Evolutionary conservation across 2,329 filamentous ascomycete species (phyloP).

Genomic region (Colletotrichum filicis): DNA sequence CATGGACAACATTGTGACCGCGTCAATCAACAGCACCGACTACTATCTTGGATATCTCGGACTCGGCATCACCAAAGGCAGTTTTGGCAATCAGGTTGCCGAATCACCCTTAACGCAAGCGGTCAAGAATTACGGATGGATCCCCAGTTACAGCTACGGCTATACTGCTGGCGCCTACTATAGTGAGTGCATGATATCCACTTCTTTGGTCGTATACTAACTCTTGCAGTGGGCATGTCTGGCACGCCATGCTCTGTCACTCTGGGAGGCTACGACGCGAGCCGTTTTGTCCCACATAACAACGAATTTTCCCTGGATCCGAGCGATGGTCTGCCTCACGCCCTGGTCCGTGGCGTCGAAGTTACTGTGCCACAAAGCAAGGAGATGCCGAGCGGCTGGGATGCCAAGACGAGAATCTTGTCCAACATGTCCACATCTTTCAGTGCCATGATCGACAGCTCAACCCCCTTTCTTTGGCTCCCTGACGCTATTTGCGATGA

Average conservation of each 20-base stretch:
- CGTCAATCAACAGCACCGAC: slow-evolving; percentile 65
- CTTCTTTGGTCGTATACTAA: slow-evolving; percentile 41
- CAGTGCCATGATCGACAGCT: slow-evolving; percentile 69
- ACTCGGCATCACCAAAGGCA: slow-evolving; percentile 64
- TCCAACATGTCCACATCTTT: slow-evolving; percentile 59
- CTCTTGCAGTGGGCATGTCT: slow-evolving; percentile 45
- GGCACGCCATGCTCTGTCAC: slow-evolving; percentile 68
- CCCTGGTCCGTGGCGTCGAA: slow-evolving; percentile 69
- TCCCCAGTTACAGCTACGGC: slow-evolving; percentile 79
- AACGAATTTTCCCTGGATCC: slow-evolving; percentile 68
- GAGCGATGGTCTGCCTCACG: slow-evolving; percentile 65
- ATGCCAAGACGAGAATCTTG: slow-evolving; percentile 48
- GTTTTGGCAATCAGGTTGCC: slow-evolving; percentile 60
- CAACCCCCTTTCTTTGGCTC: slow-evolving; percentile 73
- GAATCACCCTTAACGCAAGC: slow-evolving; percentile 65
- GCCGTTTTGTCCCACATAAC: slow-evolving; percentile 70
- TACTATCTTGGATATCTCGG: slow-evolving; percentile 67
- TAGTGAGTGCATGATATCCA: slow-evolving; percentile 55
- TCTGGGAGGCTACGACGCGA: slow-evolving; percentile 76
- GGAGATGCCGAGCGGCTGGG: slow-evolving; percentile 52
- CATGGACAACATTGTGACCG: slow-evolving; percentile 59
- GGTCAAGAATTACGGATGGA: slow-evolving; percentile 67
- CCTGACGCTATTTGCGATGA: slow-evolving; percentile 69
- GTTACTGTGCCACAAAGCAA: slow-evolving; percentile 47
- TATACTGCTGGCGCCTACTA: slow-evolving; percentile 83